phyloP scores from a whole-genome alignment of 2,329 filamentous ascomycete species.

The Hansfordia pulvinata region DNA sequence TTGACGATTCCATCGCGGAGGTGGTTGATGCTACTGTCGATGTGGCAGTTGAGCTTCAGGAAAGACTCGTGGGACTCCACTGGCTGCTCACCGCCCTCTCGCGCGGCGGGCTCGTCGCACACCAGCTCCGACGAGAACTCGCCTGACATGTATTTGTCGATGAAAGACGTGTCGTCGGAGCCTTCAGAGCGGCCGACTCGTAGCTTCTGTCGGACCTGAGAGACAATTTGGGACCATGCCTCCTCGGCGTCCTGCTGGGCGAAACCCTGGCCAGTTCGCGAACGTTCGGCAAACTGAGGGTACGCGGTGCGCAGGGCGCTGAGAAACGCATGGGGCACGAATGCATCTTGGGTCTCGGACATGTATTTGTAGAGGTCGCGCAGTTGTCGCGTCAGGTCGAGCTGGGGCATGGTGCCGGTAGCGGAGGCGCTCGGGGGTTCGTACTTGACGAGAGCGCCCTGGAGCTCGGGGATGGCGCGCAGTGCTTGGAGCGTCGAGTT shows the following conservation, averaged over 20 bases:
- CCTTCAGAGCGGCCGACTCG: conserved; percentile 42
- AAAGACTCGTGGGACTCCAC: conserved; percentile 60
- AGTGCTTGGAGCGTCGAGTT: conserved; percentile 95
- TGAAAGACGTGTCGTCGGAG: conserved; percentile 50
- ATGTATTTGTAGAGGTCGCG: conserved; percentile 80
- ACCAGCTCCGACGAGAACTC: conserved; percentile 65
- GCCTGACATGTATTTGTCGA: conserved; percentile 85
- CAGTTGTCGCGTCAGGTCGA: conserved; percentile 65
- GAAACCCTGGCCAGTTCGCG: conserved; percentile 69
- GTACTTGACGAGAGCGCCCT: conserved; percentile 58
- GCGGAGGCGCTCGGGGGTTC: conserved; percentile 13
- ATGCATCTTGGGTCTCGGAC: conserved; percentile 78
- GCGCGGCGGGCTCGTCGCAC: conserved; percentile 71
- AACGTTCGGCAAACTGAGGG: conserved; percentile 85
- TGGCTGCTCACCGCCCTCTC: conserved; percentile 59
- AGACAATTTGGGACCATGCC: conserved; percentile 91
- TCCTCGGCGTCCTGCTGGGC: conserved; percentile 99
- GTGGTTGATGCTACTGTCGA: conserved; percentile 76
- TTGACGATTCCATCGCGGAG: conserved; percentile 76
- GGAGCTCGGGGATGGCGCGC: conserved; percentile 79
- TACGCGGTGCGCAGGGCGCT: conserved; percentile 65
- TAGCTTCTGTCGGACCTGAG: conserved; percentile 67
- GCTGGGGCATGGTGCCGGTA: conserved; percentile 28
- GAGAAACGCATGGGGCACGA: conserved; percentile 72
- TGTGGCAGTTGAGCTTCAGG: conserved; percentile 92